Base-by-base conservation (phyloP, 768 basidiomycete species). In the Thelephora aurantiotincta region DNA sequence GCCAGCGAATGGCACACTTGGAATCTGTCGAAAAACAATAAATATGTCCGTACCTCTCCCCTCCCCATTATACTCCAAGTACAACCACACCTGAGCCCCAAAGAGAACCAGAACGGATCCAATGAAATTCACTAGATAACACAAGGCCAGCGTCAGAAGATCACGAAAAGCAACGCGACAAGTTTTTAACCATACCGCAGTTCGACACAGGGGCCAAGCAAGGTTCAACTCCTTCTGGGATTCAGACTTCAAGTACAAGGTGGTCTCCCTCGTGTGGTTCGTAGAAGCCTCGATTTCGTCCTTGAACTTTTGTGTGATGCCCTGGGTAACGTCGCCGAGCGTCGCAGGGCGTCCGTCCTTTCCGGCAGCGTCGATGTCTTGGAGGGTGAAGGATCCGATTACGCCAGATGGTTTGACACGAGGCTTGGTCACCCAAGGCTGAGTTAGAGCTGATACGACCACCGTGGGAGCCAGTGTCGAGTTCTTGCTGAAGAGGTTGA, bases 181-280 rank as follows among this genome's bases (percentile, higher is more conserved):
- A n/a, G n/a, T n/a, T n/a, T n/a, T n/a, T n/a, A n/a, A n/a, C n/a
- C n/a, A n/a, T n/a, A n/a, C n/a, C n/a, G n/a, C n/a, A n/a, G n/a
- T n/a, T n/a, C n/a, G n/a, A n/a, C n/a, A n/a, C n/a, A n/a, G n/a
- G n/a, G n/a, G n/a, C n/a, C n/a, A n/a, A n/a, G n/a, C n/a, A n/a
- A n/a, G n/a, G 57, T 88, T 84, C 41, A 97, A 74, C 55, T 88
- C 84, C 67, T 87, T 89, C 68, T 89, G 78, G 50, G 80, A 80
- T 50, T 89, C 84, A 2, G 86, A 83, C 69, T 86, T 91, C 67
- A 99, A 68, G 62, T 88, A 76, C 69, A 99, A 97, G 33, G 92
- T 96, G 48, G 92, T 97, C 60, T 90, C 81, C 56, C 82, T 81
- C 67, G 69, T 80, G 70, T 90, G 87, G 64, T 92, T 93, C 57